These are phyloP conservation scores for Carex pumila DNA, from an alignment of 176 grass and related monocot genomes.

Conservation along the genomic window DNA sequence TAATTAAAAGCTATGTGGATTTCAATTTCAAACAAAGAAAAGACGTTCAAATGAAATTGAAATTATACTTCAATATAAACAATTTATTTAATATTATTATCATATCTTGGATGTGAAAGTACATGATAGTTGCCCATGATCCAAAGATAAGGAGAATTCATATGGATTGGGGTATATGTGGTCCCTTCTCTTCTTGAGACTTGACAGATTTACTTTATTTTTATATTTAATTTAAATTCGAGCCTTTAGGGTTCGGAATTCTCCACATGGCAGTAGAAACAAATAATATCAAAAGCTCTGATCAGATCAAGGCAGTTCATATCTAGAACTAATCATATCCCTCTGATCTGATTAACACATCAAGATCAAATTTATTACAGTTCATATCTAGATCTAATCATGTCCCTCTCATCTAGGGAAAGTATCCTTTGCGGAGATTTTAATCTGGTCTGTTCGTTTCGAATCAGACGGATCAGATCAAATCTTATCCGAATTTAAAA, in stretches of 20 bases:
- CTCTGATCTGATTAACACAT: too few relatives aligned
- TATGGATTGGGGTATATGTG: background rate
- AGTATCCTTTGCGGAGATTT: too few relatives aligned
- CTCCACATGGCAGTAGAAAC: too few relatives aligned
- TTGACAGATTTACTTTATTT: background rate
- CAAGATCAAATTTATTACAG: too few relatives aligned
- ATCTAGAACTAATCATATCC: too few relatives aligned
- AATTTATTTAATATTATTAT: background rate
- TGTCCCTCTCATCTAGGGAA: too few relatives aligned
- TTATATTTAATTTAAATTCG: background rate
- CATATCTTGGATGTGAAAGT: slow-evolving; percentile 2
- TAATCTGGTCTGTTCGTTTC: too few relatives aligned
- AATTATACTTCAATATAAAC: background rate
- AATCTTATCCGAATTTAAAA: too few relatives aligned
- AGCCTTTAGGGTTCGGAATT: background rate
- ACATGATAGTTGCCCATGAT: slow-evolving; percentile 4
- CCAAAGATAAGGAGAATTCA: slow-evolving; percentile 4
- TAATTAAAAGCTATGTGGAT: background rate
- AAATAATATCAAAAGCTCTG: too few relatives aligned
- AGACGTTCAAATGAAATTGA: background rate
- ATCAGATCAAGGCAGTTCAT: background rate
- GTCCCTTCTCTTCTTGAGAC: background rate
- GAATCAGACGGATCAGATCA: too few relatives aligned
- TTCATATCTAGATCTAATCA: too few relatives aligned
- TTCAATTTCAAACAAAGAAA: background rate